These are phyloP conservation scores for Dictyostelium capitatum DNA, from an alignment of 78 protist species.

Conservation along the genomic window DNA sequence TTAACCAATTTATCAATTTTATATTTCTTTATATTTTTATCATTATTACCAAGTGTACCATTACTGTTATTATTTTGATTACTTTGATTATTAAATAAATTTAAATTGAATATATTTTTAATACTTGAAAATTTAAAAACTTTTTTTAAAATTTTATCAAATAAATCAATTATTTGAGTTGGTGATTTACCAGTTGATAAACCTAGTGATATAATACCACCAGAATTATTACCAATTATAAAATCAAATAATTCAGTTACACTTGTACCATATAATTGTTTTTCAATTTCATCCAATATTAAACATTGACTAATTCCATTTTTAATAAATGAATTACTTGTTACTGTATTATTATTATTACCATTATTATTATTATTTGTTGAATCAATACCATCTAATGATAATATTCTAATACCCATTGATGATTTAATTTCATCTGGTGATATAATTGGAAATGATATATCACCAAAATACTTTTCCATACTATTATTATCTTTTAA, in stretches of 20 bases:
- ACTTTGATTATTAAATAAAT: too few relatives aligned
- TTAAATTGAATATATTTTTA: too few relatives aligned
- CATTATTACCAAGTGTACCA: too few relatives aligned
- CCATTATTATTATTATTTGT: neutral
- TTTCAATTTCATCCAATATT: conserved; percentile 11
- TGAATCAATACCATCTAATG: conserved; percentile 40
- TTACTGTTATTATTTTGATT: too few relatives aligned
- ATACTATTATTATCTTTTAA: neutral
- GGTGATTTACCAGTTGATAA: conserved; percentile 5
- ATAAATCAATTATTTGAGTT: neutral
- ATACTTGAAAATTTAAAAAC: neutral
- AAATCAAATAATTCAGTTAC: conserved; percentile 3
- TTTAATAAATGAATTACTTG: neutral
- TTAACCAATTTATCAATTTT: neutral
- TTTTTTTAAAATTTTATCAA: neutral
- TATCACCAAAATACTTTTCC: neutral
- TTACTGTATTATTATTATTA: neutral
- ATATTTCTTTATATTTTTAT: neutral
- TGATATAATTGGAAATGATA: too few relatives aligned
- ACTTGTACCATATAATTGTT: conserved; percentile 5
- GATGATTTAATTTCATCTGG: neutral
- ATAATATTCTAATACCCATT: conserved; percentile 26
- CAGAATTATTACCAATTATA: conserved; percentile 7
- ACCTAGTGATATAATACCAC: conserved; percentile 7
- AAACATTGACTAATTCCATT: conserved; percentile 33